Conservation (phyloP, 345 rosid species). For the Citrus trifoliata region DNA sequence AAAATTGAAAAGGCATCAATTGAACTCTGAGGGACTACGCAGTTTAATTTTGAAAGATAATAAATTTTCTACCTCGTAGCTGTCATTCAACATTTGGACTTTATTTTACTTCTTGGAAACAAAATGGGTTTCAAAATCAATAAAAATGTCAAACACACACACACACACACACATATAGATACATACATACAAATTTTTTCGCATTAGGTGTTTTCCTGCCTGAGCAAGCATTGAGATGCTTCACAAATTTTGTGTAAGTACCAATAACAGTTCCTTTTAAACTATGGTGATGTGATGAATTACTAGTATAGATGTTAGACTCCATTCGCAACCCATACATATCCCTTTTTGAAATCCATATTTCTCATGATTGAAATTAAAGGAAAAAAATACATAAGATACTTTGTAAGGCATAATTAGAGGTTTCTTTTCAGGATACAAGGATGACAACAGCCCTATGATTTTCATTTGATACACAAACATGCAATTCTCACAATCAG, state of each 20-base stretch:
- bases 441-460: neutral
- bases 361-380: neutral
- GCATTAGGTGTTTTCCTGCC: neutral
- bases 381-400: too few relatives aligned
- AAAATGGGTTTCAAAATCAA: neutral
- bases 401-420: neutral
- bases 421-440: neutral
- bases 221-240: neutral
- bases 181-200: too few relatives aligned
- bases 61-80: neutral
- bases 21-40: neutral
- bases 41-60: neutral
- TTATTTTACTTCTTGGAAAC: neutral
- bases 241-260: neutral
- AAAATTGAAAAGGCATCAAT: neutral
- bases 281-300: neutral
- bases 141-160: neutral
- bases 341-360: neutral
- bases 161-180: too few relatives aligned
- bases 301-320: neutral
- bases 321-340: neutral
- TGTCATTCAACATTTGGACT: neutral
- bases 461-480: neutral
- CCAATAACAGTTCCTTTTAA: neutral
- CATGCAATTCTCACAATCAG: neutral